Evolutionary conservation across 2,329 filamentous ascomycete species (phyloP).

Genomic region (Zymoseptoria tritici): DNA sequence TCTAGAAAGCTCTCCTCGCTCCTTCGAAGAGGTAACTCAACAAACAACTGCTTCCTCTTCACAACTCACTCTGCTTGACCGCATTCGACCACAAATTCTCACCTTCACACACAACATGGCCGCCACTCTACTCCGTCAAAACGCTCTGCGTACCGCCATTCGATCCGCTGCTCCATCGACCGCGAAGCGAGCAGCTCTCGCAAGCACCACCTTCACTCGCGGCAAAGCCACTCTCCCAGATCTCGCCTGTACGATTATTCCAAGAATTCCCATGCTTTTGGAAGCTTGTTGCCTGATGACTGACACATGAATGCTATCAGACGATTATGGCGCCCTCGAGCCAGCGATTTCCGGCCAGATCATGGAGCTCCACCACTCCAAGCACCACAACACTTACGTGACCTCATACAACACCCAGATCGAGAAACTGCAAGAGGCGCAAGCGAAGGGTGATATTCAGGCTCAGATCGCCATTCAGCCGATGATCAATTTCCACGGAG

Average conservation of each 20-base stretch:
- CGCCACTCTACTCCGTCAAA: constrained; percentile 64
- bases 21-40: neutral
- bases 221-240: constrained; percentile 92
- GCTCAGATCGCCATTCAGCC: constrained; percentile 50
- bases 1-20: neutral
- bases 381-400: constrained; percentile 92
- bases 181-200: constrained; percentile 53
- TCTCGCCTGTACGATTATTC: constrained; percentile 56
- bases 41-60: neutral
- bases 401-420: constrained; percentile 76
- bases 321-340: constrained; percentile 95
- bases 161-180: constrained; percentile 58
- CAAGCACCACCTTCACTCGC: constrained; percentile 69
- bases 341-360: constrained; percentile 76
- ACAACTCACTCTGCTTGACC: neutral
- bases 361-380: constrained; percentile 93
- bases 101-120: constrained; percentile 52
- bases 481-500: constrained; percentile 60
- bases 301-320: constrained; percentile 39
- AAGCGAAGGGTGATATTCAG: constrained; percentile 46
- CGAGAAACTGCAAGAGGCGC: constrained; percentile 59
- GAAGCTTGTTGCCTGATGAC: neutral
- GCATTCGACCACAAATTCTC: neutral
- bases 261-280: neutral
- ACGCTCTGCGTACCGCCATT: constrained; percentile 63